phyloP scores from a whole-genome alignment of 352 stramenopile species.

The Globisporangium irregulare region DNA sequence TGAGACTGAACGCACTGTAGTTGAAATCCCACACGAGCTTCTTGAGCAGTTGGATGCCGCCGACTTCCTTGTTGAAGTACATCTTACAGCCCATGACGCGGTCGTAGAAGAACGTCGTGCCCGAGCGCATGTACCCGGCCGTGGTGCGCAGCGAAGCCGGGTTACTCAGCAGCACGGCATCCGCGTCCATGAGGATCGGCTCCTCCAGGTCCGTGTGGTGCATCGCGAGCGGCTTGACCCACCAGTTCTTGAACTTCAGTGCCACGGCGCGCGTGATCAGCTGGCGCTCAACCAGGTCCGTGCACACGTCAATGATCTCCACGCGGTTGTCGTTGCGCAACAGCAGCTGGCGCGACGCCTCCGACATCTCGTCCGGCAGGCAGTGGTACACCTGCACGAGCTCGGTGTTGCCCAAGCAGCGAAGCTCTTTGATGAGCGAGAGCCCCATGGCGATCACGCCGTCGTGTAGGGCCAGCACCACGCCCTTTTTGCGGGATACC shows the following conservation, averaged over 20 bases:
- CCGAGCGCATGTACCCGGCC: slow-evolving; percentile 35
- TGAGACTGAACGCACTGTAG: slow-evolving; percentile 41
- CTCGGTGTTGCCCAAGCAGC: slow-evolving; percentile 44
- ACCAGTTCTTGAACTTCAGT: slow-evolving; percentile 49
- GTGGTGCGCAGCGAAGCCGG: slow-evolving; percentile 37
- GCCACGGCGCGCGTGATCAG: slow-evolving; percentile 8
- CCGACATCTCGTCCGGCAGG: slow-evolving; percentile 36
- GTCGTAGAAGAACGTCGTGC: slow-evolving; percentile 68
- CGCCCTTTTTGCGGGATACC: slow-evolving; percentile 18
- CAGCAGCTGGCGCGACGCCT: slow-evolving; percentile 29
- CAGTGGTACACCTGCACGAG: slow-evolving; percentile 60
- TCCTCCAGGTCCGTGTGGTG: slow-evolving; percentile 47
- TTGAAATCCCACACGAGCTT: slow-evolving; percentile 41
- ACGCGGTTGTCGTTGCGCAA: slow-evolving; percentile 32
- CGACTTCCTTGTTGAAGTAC: slow-evolving; percentile 43
- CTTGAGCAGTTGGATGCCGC: slow-evolving; percentile 31
- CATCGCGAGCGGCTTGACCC: slow-evolving; percentile 61
- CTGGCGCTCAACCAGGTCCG: slow-evolving; percentile 16
- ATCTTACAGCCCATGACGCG: slow-evolving; percentile 49
- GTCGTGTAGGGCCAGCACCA: slow-evolving; percentile 44
- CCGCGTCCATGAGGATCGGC: slow-evolving; percentile 47
- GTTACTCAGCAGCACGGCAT: slow-evolving; percentile 48
- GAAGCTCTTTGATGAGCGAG: slow-evolving; percentile 49
- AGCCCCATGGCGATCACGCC: slow-evolving; percentile 38
- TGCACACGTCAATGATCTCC: slow-evolving; percentile 48